A percentile compares a stretch with the other conserved stretches of the same genome.
These are phyloP conservation scores for Didymella sp. DNA, from an alignment of 2,329 filamentous ascomycete species.

Conservation along the genomic window DNA sequence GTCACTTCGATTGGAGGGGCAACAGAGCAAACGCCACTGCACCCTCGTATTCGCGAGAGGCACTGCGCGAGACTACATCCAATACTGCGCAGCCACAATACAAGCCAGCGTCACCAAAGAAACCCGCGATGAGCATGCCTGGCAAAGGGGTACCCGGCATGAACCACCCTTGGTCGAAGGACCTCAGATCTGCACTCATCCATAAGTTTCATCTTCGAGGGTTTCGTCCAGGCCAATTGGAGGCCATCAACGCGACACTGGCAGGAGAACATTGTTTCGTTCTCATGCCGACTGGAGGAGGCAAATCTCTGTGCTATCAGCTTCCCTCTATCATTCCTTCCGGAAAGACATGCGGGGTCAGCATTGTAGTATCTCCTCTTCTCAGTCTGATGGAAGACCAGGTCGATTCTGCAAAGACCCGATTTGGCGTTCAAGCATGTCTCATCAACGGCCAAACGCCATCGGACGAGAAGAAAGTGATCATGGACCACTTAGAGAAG, in stretches of 20 bases:
- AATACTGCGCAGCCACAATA: conserved; percentile 28
- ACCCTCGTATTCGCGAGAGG: conserved; percentile 24
- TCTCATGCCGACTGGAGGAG: conserved; percentile 96
- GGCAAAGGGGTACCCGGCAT: conserved; percentile 52
- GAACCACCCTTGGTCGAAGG: conserved; percentile 75
- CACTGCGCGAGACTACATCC: conserved; percentile 44
- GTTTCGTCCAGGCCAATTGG: conserved; percentile 89
- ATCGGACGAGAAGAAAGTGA: conserved; percentile 66
- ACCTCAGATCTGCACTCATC: conserved; percentile 81
- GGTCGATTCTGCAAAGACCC: conserved; percentile 75
- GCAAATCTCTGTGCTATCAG: conserved; percentile 97
- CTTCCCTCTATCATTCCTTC: conserved; percentile 83
- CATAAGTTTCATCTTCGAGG: conserved; percentile 83
- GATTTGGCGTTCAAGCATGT: conserved; percentile 77
- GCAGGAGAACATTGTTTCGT: conserved; percentile 89
- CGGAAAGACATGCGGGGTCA: conserved; percentile 84
- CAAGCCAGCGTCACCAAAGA: conserved; percentile 37
- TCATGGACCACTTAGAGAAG: conserved; percentile 70
- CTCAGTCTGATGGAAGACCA: conserved; percentile 98
- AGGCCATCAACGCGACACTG: conserved; percentile 94
- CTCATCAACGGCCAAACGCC: conserved; percentile 81
- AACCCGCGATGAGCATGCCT: conserved; percentile 33
- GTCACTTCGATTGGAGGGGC: conserved; percentile 39
- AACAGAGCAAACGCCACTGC: conserved; percentile 27
- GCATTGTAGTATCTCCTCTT: conserved; percentile 91